Base-by-base conservation (phyloP, 306 rosid genomes). In the Prunus salicina region DNA sequence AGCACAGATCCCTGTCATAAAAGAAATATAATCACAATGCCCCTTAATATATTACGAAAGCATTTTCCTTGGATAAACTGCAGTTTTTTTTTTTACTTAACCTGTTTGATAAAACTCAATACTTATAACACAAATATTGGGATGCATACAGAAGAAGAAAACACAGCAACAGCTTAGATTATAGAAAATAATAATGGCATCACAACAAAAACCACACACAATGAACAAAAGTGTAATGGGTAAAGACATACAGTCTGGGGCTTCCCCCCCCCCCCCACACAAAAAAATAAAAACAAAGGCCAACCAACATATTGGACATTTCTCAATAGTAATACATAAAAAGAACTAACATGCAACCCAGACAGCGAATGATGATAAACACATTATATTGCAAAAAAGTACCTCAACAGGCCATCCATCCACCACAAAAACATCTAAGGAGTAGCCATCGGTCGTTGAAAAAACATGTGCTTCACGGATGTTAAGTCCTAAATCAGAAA, bases 321-420 rank as follows among this genome's bases (percentile, higher is more conserved):
- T 14, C 22, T 30, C 67, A 63, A 15, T 63, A 28, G 12, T 30
- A 63, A 63, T 63, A 58, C 25, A 49, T 52, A 52, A 68, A 50
- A 25, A 8, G 38, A 71, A 41, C 38, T 34, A 14, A 15, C 58
- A 68, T 30, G 34, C 11, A 45, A 47, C 12, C 18, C 6, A 67
- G 41, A 46, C 6, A 47, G 60, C 10, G 81, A 64, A 75, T 45
- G 60, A 62, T 3, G 41, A 16, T 13, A 51, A 75, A 79, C 46
- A 70, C 25, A 60, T 30, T n/a, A 50, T 38, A 71, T 14, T 61
- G 28, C 22, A 56, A 22, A 49, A 32, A 25, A 47, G 73, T 86
- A 90, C 95, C 95, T 90, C 88, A 60, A 43, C 45, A 34, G 76
- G 85, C 94, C 94, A 90, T 74, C 93, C 93, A 66, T 89, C 93